Conservation (phyloP, 1,284 basidiomycete species). For the Tilletia caries region DNA sequence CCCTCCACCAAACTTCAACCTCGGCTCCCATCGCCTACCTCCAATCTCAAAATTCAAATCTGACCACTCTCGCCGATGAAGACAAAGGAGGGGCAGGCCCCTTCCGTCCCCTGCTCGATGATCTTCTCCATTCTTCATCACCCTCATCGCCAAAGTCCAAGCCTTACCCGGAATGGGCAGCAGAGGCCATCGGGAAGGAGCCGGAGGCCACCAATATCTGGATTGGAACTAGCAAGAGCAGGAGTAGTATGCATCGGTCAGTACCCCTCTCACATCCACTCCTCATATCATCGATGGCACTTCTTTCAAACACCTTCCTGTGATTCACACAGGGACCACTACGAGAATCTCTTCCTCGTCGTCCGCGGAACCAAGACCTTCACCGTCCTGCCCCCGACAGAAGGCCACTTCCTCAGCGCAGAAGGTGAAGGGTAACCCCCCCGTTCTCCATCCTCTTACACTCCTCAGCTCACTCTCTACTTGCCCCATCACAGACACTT, state of each 20-base stretch:
- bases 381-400: constrained; percentile 39
- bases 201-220: constrained; percentile 48
- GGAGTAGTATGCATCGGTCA: constrained; percentile 24
- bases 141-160: not conserved
- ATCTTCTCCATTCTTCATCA: constrained; percentile 20
- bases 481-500: constrained; percentile 3
- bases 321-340: constrained; percentile 33
- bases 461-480: not conserved
- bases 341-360: constrained; percentile 48
- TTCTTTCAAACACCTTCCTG: not conserved
- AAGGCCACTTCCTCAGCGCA: constrained; percentile 32
- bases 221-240: constrained; percentile 35
- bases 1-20: constrained; percentile 7
- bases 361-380: constrained; percentile 43
- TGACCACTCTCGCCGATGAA: constrained; percentile 19
- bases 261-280: not conserved
- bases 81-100: constrained; percentile 28
- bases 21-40: constrained; percentile 30
- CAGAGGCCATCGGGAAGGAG: constrained; percentile 30
- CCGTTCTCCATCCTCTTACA: not conserved
- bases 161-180: constrained; percentile 27
- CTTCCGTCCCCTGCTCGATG: constrained; percentile 32
- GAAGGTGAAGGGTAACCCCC: too few species aligned
- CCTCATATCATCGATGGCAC: not conserved
- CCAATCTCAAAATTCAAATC: constrained; percentile 45